These are phyloP conservation scores for Hyphodiscus hymeniophilus DNA, from an alignment of 495 filamentous ascomycete genomes.

Conservation along the genomic window DNA sequence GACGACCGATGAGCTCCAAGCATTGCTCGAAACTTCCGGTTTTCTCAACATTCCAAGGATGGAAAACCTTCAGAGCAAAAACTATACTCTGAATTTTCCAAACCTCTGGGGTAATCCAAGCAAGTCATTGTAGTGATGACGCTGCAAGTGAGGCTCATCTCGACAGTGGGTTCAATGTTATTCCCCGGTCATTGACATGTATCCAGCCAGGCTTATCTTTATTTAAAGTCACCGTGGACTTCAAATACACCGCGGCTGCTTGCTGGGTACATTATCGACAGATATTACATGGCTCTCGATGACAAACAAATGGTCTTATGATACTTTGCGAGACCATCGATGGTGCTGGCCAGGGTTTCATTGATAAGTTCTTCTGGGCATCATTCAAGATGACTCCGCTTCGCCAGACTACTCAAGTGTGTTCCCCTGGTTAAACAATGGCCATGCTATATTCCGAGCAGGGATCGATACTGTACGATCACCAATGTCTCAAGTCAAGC, in stretches of 20 bases:
- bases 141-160: not conserved
- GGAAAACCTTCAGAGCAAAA: not conserved
- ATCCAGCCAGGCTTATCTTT: not conserved
- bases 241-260: not conserved
- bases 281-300: not conserved
- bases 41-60: not conserved
- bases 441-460: no score
- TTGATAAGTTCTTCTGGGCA: not conserved
- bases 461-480: no score
- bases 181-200: not conserved
- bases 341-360: not conserved
- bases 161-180: not conserved
- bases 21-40: not conserved
- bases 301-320: not conserved
- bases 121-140: not conserved
- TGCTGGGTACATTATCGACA: not conserved
- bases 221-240: not conserved
- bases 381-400: not conserved
- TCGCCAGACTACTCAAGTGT: no score
- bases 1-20: not conserved
- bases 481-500: no score
- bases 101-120: not conserved
- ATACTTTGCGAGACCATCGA: not conserved
- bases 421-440: no score
- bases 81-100: not conserved